Base-by-base conservation (phyloP, 208 protist genomes). In the Leishmania lainsoni region DNA sequence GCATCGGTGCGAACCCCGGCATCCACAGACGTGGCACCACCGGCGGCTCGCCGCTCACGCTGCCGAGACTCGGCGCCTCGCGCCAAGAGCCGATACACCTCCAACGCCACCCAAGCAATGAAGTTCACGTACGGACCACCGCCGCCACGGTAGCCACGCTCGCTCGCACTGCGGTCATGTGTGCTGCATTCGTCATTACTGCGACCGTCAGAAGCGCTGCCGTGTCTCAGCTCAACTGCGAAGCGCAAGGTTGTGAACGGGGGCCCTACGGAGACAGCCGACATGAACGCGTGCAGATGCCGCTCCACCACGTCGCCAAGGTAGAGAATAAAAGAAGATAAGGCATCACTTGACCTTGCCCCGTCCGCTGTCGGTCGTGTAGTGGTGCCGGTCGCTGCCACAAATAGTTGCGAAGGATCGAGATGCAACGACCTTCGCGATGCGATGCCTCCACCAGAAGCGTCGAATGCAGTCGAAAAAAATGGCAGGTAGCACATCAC, bases 71-170 rank as follows among this genome's bases (percentile, higher is more conserved):
- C 81, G 39, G 84, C 86, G 22, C 87, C 88, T 48, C 65, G 49
- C 29, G 80, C 70, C 63, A 93, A 76, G 66, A 81, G 75, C 0
- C 84, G 79, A 77, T 91, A 92, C 29, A 84, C 80, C 76, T 89
- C 80, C 45, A 94, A 52, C 22, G 86, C 86, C 12, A 88, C 81
- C 86, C 86, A 95, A 10, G 84, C 80, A 75, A 93, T 78, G 79
- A 95, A 93, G 72, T 89, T 91, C 4, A 89, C 88, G 58, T 65
- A 80, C 8, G 77, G 75, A 0, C 76, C 73, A 73, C 80, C 86
- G 12, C 77, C 83, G 75, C 72, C 56, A 35, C 61, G 35, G 45
- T 35, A 14, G 5, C 32, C 59, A 9, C 63, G n/a, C n/a, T 75
- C 71, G 49, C 51, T 32, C 14, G 32, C 32, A 66, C 49, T 63